Evolutionary conservation across 2,329 filamentous ascomycete genomes (phyloP), one percentile per base, ranked within the genome.

Genomic region (Colletotrichum eremochloae): DNA sequence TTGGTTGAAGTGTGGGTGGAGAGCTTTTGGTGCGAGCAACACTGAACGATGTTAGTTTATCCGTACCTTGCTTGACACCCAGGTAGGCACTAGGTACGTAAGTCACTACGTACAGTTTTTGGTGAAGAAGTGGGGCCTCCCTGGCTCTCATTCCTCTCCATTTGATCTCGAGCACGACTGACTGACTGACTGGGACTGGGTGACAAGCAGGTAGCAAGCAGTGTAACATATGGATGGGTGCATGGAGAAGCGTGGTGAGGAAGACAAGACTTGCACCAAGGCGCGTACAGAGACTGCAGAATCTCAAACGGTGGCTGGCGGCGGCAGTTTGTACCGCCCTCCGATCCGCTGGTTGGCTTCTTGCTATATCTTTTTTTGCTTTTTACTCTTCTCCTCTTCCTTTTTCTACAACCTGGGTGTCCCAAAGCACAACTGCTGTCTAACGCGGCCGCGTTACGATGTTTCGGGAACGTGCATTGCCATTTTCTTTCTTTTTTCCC

Each of bases 261-360:
- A 50, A 50, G 24, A 63, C 15, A 20, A 44, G 42, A 53, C 24
- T 36, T 14, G 48, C 48, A 64, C 48, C n/a, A 11, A 44, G 15
- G 29, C n/a, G 57, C 40, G n/a, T 14, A 14, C 46, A 53, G 38
- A 55, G 62, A 38, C 48, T 33, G 62, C 62, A 55, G 62, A 11
- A 64, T 64, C 62, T 55, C 36, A 55, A 33, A 64, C 48, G 33
- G 36, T 52, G 61, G 46, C 61, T 42, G 61, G 20, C 36, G 12
- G 48, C 24, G 33, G 8, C 42, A 18, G 24, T 24, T 53, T 44
- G 48, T 55, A 24, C 50, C 44, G 20, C 33, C 60, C 44, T n/a
- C 60, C 15, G 33, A 50, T 2, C 38, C 57, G 29, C 29, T 15
- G 14, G 50, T 31, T 33, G 7, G 50, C 29, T 29, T 53, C 46